phyloP scores from a whole-genome alignment of 805 yeast species.

The Maudiozyma barnettii region DNA sequence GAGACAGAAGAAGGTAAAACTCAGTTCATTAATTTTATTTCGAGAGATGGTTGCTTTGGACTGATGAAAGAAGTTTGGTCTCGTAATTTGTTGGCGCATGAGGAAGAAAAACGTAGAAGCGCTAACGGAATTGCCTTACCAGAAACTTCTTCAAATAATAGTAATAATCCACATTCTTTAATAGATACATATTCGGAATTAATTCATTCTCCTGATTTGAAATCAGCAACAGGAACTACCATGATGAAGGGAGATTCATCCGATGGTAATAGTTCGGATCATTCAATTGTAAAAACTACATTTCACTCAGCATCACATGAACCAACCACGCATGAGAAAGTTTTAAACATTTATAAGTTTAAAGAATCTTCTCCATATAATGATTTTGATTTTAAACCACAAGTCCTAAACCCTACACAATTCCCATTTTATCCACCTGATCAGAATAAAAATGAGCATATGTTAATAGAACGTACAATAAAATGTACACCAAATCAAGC shows the following conservation, averaged over 20 bases:
- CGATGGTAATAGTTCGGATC: constrained; percentile 8
- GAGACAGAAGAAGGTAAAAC: constrained; percentile 57
- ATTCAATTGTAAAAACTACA: constrained; percentile 27
- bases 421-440: constrained; percentile 33
- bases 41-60: constrained; percentile 70
- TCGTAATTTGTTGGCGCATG: constrained; percentile 19
- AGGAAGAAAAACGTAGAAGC: constrained; percentile 3
- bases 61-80: constrained; percentile 67
- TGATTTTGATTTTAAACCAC: constrained; percentile 60
- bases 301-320: constrained; percentile 29
- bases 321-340: constrained; percentile 9
- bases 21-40: constrained; percentile 77
- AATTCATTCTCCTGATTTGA: background rate
- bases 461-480: constrained; percentile 38
- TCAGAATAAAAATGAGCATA: constrained; percentile 39
- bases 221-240: no score
- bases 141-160: no score
- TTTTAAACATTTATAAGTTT: constrained; percentile 8
- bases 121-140: background rate
- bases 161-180: background rate
- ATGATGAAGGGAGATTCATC: no score
- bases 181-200: constrained; percentile 3
- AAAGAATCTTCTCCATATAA: constrained; percentile 33
- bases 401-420: constrained; percentile 48
- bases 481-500: constrained; percentile 66